Percentiles rank a stretch among this genome's conserved stretches.
phyloP scores from a whole-genome alignment of 805 yeast genomes.

The Tetrapisispora nanseiensis region DNA sequence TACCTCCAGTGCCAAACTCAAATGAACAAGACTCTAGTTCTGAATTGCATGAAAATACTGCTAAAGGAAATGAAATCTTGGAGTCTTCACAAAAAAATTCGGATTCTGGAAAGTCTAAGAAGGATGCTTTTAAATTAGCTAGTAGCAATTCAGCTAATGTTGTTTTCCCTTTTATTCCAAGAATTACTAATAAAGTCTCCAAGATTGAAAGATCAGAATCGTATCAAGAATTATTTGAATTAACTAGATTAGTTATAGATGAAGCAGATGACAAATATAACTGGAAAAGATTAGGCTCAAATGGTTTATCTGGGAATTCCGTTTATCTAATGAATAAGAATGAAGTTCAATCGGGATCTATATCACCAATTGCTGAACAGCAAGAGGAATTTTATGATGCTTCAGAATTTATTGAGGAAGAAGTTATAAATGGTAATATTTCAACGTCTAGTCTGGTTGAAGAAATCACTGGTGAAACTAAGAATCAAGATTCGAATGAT shows the following conservation, averaged over 20 bases:
- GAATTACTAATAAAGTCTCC: conserved; percentile 5
- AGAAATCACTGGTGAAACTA: neutral
- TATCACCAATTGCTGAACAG: neutral
- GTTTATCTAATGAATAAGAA: neutral
- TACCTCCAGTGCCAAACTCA: neutral
- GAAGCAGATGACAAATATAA: conserved; percentile 25
- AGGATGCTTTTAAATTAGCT: neutral
- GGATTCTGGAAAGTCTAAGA: too few species aligned
- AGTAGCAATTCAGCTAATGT: neutral
- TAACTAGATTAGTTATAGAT: conserved; percentile 27
- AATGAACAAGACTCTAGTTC: neutral
- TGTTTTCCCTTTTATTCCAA: conserved; percentile 15
- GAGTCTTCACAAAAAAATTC: too few species aligned
- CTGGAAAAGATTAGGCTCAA: conserved; percentile 24
- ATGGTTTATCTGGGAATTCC: neutral
- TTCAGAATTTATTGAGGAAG: neutral
- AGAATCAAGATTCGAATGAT: neutral
- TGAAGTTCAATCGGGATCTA: neutral
- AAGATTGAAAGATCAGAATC: conserved; percentile 24
- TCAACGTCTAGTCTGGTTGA: neutral
- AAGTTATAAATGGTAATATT: neutral
- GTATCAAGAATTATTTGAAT: conserved; percentile 23
- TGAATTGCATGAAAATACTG: neutral
- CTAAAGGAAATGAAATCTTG: neutral
- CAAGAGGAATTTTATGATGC: conserved; percentile 1